Conservation (phyloP, 768 basidiomycete species). For the Sutorius australiensis region DNA sequence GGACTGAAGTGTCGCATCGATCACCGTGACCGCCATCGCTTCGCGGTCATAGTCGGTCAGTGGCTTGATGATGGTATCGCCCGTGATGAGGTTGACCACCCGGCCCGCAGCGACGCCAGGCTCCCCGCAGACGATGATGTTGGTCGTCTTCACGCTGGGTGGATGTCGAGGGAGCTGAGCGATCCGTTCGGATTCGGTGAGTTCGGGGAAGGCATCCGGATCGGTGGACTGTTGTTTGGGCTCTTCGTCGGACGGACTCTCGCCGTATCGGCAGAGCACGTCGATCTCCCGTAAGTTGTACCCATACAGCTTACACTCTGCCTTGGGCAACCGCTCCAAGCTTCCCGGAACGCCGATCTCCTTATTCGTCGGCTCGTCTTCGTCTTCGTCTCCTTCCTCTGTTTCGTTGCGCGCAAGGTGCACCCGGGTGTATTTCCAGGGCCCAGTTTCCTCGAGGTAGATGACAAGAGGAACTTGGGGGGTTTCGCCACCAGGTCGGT, state of each 20-base stretch:
- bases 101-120: slow-evolving; percentile 31
- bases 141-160: slow-evolving; percentile 23
- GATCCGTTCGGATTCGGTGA: slow-evolving; percentile 17
- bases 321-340: slow-evolving; percentile 17
- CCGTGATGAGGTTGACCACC: slow-evolving; percentile 27
- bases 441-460: slow-evolving; percentile 18
- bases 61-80: slow-evolving; percentile 15
- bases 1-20: slow-evolving; percentile 22
- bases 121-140: slow-evolving; percentile 43
- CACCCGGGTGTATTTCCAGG: slow-evolving; percentile 11
- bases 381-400: not conserved
- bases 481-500: slow-evolving; percentile 5
- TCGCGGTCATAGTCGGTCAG: slow-evolving; percentile 28
- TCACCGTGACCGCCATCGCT: slow-evolving; percentile 28
- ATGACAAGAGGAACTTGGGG: slow-evolving; percentile 21
- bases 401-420: slow-evolving; percentile 6
- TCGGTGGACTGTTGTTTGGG: not conserved
- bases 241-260: not conserved
- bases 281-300: slow-evolving; percentile 11
- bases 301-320: slow-evolving; percentile 8
- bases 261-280: slow-evolving; percentile 4
- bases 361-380: not conserved
- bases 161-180: slow-evolving; percentile 16
- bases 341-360: slow-evolving; percentile 12
- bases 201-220: slow-evolving; percentile 5